These are phyloP conservation scores for Colletotrichum salicis DNA, from an alignment of 2,329 filamentous ascomycete genomes.

Conservation along the genomic window DNA sequence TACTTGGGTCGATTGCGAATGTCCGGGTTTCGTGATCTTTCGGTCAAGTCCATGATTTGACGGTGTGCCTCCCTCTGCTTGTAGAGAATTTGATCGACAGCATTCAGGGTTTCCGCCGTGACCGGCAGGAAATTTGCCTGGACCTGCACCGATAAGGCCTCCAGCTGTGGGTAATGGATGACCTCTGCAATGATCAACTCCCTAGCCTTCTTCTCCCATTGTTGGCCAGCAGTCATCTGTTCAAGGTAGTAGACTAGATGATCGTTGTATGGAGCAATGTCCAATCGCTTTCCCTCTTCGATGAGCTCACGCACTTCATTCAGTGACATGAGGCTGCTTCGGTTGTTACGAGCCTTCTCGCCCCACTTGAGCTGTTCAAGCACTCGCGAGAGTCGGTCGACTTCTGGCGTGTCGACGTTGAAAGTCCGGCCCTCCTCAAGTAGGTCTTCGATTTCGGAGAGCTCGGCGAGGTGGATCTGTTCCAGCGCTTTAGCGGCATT, in stretches of 20 bases:
- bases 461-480: slow-evolving; percentile 70
- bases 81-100: slow-evolving; percentile 90
- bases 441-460: slow-evolving; percentile 85
- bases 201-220: slow-evolving; percentile 93
- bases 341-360: slow-evolving; percentile 75
- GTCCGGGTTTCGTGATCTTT: slow-evolving; percentile 79
- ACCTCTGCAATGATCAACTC: slow-evolving; percentile 92
- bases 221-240: slow-evolving; percentile 78
- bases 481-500: slow-evolving; percentile 78
- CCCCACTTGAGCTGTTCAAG: slow-evolving; percentile 92
- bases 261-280: slow-evolving; percentile 82
- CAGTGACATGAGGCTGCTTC: slow-evolving; percentile 75
- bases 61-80: slow-evolving; percentile 96
- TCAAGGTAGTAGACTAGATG: slow-evolving; percentile 81
- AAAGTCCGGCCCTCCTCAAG: slow-evolving; percentile 90
- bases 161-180: slow-evolving; percentile 93
- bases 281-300: slow-evolving; percentile 78
- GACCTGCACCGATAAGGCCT: slow-evolving; percentile 88
- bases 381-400: slow-evolving; percentile 82
- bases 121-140: slow-evolving; percentile 78
- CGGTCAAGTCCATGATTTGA: slow-evolving; percentile 83
- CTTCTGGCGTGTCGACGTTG: slow-evolving; percentile 90
- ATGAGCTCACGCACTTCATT: slow-evolving; percentile 84
- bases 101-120: slow-evolving; percentile 79
- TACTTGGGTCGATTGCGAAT: slow-evolving; percentile 86